phyloP scores from a whole-genome alignment of 129 eudicot genomes.

The Tagetes patula region DNA sequence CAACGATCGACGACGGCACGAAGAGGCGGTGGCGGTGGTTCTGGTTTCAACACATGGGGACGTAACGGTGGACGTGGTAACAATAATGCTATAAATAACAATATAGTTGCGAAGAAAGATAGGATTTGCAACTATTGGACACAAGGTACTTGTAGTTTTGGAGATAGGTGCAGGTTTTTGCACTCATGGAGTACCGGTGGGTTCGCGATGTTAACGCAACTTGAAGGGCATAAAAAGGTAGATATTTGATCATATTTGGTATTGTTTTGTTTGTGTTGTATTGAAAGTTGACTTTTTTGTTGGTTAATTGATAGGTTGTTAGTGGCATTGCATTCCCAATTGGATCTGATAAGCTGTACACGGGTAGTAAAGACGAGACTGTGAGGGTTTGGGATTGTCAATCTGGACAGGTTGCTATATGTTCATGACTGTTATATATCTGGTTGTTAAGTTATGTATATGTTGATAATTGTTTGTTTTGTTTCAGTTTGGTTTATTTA shows the following conservation, averaged over 20 bases:
- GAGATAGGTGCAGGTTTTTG: slow-evolving; percentile 61
- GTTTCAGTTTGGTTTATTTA: slow-evolving; percentile 13
- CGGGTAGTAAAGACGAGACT: slow-evolving; percentile 86
- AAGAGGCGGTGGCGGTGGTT: slow-evolving; percentile 41
- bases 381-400: slow-evolving; percentile 98
- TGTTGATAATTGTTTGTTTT: background rate
- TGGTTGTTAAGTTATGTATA: background rate
- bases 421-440: background rate
- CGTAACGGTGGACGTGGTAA: slow-evolving; percentile 38
- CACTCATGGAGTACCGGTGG: slow-evolving; percentile 72
- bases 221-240: slow-evolving; percentile 84
- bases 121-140: slow-evolving; percentile 66
- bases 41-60: slow-evolving; percentile 46
- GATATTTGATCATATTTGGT: background rate
- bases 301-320: slow-evolving; percentile 51
- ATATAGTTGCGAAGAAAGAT: slow-evolving; percentile 46
- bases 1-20: slow-evolving; percentile 41
- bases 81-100: background rate
- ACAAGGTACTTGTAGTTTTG: slow-evolving; percentile 65
- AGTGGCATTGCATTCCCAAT: slow-evolving; percentile 80
- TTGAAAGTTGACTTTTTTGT: background rate
- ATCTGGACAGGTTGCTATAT: slow-evolving; percentile 83
- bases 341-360: slow-evolving; percentile 88
- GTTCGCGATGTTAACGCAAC: slow-evolving; percentile 63
- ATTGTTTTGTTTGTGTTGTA: background rate